Evolutionary conservation across 148 eudicot species (phyloP).

Genomic region (Drosera capensis): DNA sequence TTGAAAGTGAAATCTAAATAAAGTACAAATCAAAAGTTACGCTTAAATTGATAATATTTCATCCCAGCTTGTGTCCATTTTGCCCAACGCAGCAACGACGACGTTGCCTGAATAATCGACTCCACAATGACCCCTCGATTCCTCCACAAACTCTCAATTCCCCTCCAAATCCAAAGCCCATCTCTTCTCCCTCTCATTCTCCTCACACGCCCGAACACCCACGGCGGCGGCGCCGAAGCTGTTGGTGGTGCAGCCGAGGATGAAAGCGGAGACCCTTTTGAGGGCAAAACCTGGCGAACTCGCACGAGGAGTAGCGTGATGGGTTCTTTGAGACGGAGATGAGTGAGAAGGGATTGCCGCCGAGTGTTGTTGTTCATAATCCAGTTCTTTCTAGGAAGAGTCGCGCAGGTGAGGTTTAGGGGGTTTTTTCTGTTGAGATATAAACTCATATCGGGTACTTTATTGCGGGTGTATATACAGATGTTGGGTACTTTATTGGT

Average conservation of each 20-base stretch:
- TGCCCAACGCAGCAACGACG: too few relatives aligned
- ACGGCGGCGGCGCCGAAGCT: constrained; percentile 68
- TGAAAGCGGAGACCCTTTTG: constrained; percentile 33
- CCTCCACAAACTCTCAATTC: too few relatives aligned
- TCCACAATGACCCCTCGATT: too few relatives aligned
- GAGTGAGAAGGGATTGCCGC: constrained; percentile 36
- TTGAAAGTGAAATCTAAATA: too few relatives aligned
- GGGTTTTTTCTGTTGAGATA: not conserved
- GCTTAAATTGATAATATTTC: too few relatives aligned
- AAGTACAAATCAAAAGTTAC: too few relatives aligned
- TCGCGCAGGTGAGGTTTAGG: constrained; percentile 42
- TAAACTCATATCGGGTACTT: not conserved
- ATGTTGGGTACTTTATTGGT: not conserved
- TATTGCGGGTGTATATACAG: too few relatives aligned
- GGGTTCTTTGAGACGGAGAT: constrained; percentile 46
- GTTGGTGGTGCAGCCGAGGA: constrained; percentile 73
- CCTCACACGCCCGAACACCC: too few relatives aligned
- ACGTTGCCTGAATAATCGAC: too few relatives aligned
- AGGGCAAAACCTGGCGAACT: constrained; percentile 65
- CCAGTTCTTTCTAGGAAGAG: constrained; percentile 35
- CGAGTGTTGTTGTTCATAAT: constrained; percentile 71
- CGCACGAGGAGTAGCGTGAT: constrained; percentile 71
- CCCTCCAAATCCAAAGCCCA: too few relatives aligned
- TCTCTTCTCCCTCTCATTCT: too few relatives aligned
- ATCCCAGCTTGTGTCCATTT: too few relatives aligned